Conservation (phyloP, 2,329 filamentous ascomycete genomes). For the Pseudogymnoascus sp. region DNA sequence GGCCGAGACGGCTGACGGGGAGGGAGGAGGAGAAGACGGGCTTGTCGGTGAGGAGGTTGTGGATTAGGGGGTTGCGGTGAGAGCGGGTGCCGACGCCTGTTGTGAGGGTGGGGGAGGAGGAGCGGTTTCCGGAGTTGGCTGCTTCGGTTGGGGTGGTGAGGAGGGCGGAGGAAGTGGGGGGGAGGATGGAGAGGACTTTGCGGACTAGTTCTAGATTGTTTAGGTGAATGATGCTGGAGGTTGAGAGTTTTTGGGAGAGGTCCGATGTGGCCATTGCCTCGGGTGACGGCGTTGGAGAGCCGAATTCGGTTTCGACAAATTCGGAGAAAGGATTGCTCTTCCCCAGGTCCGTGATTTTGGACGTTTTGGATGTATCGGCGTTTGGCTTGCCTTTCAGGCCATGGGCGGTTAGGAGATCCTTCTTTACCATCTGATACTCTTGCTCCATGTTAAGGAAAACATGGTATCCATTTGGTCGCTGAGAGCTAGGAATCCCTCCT, state of each 20-base stretch:
- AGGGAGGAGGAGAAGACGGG: conserved; percentile 87
- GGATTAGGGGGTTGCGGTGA: conserved; percentile 74
- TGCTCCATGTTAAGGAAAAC: conserved; percentile 92
- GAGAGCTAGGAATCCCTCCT: conserved; percentile 69
- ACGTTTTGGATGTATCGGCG: conserved; percentile 10
- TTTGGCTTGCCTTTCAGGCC: conserved; percentile 28
- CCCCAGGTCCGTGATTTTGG: background rate
- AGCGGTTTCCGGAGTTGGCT: conserved; percentile 40
- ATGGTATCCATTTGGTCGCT: conserved; percentile 55
- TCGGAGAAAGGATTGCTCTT: background rate
- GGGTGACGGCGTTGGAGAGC: background rate
- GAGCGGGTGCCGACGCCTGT: conserved; percentile 43
- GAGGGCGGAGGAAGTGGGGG: conserved; percentile 75
- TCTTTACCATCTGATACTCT: conserved; percentile 64
- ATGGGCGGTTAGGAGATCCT: conserved; percentile 41
- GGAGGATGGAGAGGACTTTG: conserved; percentile 64
- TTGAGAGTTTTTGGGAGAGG: conserved; percentile 13
- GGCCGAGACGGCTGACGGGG: conserved; percentile 56
- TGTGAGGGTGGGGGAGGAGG: conserved; percentile 27
- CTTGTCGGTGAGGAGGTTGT: conserved; percentile 93
- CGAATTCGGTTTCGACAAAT: conserved; percentile 11
- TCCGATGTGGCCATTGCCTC: background rate
- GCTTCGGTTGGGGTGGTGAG: conserved; percentile 83
- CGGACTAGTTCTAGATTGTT: conserved; percentile 68
- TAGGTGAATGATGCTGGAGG: conserved; percentile 40